phyloP scores from a whole-genome alignment of 1,139 yeast genomes.

The Torulaspora pretoriensis region DNA sequence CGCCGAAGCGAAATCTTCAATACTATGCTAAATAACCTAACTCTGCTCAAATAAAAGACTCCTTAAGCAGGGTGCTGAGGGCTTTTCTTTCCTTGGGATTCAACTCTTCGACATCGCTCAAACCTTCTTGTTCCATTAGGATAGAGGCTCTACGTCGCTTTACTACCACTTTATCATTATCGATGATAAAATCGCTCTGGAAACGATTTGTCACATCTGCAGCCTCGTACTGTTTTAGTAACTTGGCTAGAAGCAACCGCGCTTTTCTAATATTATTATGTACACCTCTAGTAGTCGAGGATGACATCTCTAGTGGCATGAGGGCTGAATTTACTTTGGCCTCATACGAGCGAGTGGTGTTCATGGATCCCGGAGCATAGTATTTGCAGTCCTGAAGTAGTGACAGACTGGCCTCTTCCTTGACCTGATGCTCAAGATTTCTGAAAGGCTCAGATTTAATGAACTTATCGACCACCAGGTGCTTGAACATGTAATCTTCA shows the following conservation, averaged over 20 bases:
- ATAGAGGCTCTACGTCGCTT: constrained; percentile 34
- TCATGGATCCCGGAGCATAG: constrained; percentile 28
- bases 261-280: constrained; percentile 7
- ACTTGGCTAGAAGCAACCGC: constrained; percentile 8
- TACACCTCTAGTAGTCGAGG: constrained; percentile 13
- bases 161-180: constrained; percentile 15
- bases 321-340: constrained; percentile 27
- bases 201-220: constrained; percentile 18
- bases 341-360: constrained; percentile 24
- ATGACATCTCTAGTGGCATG: constrained; percentile 11
- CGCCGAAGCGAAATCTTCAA: neutral
- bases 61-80: constrained; percentile 9
- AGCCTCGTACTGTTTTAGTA: constrained; percentile 23
- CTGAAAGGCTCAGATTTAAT: constrained; percentile 29
- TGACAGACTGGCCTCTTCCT: constrained; percentile 15
- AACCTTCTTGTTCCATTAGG: constrained; percentile 30
- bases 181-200: constrained; percentile 24
- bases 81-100: constrained; percentile 15
- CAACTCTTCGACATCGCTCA: constrained; percentile 38
- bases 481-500: constrained; percentile 19
- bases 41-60: neutral
- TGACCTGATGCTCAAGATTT: constrained; percentile 22
- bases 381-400: constrained; percentile 30
- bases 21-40: neutral
- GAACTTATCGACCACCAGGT: constrained; percentile 24